These are phyloP conservation scores for Chlorella ohadii DNA, from an alignment of 139 green algal species.

Conservation along the genomic window DNA sequence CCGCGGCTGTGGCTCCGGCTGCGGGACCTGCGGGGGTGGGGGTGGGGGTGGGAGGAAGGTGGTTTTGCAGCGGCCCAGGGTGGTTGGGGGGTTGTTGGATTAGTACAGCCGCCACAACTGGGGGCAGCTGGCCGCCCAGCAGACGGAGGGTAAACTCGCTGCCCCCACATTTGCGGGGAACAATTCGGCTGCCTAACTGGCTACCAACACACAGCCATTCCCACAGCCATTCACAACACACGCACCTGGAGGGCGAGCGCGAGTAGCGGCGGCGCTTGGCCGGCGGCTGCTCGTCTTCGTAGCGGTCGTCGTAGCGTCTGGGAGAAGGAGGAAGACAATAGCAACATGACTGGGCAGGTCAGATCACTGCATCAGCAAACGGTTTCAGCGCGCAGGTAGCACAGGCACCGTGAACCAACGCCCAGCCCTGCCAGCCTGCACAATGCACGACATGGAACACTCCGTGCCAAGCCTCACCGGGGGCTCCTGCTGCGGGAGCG, in stretches of 20 bases:
- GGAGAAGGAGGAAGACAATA: background rate
- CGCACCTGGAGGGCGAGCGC: conserved; percentile 7
- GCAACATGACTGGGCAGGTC: background rate
- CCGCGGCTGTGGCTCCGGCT: conserved; percentile 8
- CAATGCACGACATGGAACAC: no score
- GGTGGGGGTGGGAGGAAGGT: background rate
- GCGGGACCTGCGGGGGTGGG: background rate
- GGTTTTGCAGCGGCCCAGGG: no score
- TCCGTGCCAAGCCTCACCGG: background rate
- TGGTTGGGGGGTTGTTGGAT: no score
- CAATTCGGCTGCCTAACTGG: no score
- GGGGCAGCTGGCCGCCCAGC: background rate
- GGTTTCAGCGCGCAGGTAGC: no score
- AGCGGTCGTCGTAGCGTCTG: conserved; percentile 23
- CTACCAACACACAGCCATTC: no score
- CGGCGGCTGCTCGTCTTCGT: conserved; percentile 1
- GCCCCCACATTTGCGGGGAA: no score
- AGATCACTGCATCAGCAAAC: no score
- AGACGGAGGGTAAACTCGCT: background rate
- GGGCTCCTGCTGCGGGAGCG: conserved; percentile 11
- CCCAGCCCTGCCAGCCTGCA: background rate
- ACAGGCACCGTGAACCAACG: no score
- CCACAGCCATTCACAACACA: background rate
- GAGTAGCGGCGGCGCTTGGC: conserved; percentile 8
- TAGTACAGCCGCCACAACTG: no score